These are phyloP conservation scores for Chloridella minuta DNA, from an alignment of 352 stramenopile species.

Conservation along the genomic window DNA sequence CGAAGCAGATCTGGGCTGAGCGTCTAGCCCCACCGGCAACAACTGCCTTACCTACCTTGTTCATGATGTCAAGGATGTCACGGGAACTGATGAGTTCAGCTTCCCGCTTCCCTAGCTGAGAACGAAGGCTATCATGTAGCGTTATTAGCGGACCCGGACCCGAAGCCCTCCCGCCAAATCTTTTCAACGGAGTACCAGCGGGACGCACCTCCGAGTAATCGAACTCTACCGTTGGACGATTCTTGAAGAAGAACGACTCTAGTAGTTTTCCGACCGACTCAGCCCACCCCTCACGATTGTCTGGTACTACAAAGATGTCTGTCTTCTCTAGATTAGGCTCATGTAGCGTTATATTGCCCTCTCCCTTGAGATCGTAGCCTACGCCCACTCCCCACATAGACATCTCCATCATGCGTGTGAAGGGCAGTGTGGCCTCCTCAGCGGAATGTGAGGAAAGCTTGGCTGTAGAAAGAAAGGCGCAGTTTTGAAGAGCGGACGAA, in stretches of 20 bases:
- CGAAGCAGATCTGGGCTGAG: conserved; percentile 66
- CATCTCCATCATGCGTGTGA: conserved; percentile 65
- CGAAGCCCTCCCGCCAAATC: conserved; percentile 51
- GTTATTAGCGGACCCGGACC: conserved; percentile 33
- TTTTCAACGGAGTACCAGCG: conserved; percentile 31
- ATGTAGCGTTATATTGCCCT: conserved; percentile 19
- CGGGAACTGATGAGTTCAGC: conserved; percentile 30
- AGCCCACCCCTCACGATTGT: conserved; percentile 40
- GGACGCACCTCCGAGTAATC: conserved; percentile 43
- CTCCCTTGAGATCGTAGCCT: conserved; percentile 57
- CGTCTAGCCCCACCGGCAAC: conserved; percentile 50
- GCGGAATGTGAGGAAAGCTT: conserved; percentile 32
- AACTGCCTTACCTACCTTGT: conserved; percentile 44
- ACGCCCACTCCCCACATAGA: conserved; percentile 62
- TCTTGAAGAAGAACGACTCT: conserved; percentile 36
- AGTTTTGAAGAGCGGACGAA: conserved; percentile 62
- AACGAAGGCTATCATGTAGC: conserved; percentile 32
- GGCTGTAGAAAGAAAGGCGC: conserved; percentile 50
- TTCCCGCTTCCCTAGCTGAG: conserved; percentile 26
- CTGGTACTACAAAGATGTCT: conserved; percentile 24
- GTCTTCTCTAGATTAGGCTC: conserved; percentile 24
- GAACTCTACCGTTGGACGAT: conserved; percentile 26
- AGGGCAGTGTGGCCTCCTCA: conserved; percentile 41
- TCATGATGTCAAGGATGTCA: conserved; percentile 60
- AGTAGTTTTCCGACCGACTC: conserved; percentile 37